Base-by-base conservation (phyloP, 75 land plant species). In the Larix kaempferi region DNA sequence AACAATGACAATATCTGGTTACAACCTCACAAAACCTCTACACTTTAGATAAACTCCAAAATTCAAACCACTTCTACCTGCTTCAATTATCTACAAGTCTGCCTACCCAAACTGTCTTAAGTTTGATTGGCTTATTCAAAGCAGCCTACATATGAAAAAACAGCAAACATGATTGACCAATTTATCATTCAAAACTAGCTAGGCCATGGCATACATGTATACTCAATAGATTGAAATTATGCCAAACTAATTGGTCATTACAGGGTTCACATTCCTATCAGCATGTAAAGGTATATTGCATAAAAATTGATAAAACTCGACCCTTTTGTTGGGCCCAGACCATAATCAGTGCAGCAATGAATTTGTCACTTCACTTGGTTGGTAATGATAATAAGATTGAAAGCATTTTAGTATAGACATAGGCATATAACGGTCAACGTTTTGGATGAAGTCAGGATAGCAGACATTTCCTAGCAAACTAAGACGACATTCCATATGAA, bases 101-200 rank as follows among this genome's bases (percentile, higher is more conserved):
- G 23, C 49, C 73, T 69, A 69, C 15, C 41, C 73, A 69, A 41
- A 69, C 73, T 41, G 72, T 67, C 54, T 64, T 17, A 65, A 65
- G 69, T 69, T 69, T 69, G 73, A 69, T 69, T 37, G 44, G 23
- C 49, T 44, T 69, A 23, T 41, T 69, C 54, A 69, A 69, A 69
- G 73, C 39, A 69, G 54, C 73, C 73, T 69, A 69, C 49, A 69
- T 69, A 69, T 69, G 73, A 21, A 69, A 69, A 69, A 69, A 39
- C 11, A 41, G 73, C 25, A 69, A 41, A 41, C 6, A 16, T 69
- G 41, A 21, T 69, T 41, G 23, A 69, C 25, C 49, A 11, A 69
- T 35, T 65, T n/a, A 69, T 41, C 73, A 69, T 41, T 25, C 11
- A 44, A 41, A 69, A 41, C n/a, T n/a, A 25, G 73, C n/a, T 65